Percentiles rank a stretch among this genome's conserved stretches.
Evolutionary conservation across 106 monocot genomes (phyloP).

Genomic region (Phalaenopsis aphrodite): DNA sequence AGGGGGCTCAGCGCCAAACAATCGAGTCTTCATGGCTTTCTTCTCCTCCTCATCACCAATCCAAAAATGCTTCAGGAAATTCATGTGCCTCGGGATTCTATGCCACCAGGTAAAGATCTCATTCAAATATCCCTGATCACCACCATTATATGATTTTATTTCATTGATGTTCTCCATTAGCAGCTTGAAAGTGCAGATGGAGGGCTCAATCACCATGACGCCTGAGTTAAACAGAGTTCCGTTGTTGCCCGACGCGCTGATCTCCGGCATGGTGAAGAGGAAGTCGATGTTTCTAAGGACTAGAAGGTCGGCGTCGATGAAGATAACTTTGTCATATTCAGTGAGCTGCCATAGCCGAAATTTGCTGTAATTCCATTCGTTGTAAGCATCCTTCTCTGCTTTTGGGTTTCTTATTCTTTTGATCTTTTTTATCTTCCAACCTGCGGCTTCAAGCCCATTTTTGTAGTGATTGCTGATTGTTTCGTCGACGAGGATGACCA

Average conservation of each 20-base stretch:
- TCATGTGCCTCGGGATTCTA: slow-evolving; percentile 63
- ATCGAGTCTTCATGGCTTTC: slow-evolving; percentile 41
- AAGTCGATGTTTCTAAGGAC: slow-evolving; percentile 64
- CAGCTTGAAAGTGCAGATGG: slow-evolving; percentile 57
- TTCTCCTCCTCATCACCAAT: slow-evolving; percentile 43
- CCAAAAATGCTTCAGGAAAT: slow-evolving; percentile 82
- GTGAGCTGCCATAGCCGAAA: slow-evolving; percentile 84
- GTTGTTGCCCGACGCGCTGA: slow-evolving; percentile 65
- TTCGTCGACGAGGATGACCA: slow-evolving; percentile 65
- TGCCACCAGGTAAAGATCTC: slow-evolving; percentile 91
- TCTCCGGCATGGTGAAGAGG: slow-evolving; percentile 63
- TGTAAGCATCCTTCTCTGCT: slow-evolving; percentile 62
- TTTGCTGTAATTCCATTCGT: slow-evolving; percentile 90
- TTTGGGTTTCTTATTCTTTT: slow-evolving; percentile 64
- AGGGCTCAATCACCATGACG: slow-evolving; percentile 78
- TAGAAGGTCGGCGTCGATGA: slow-evolving; percentile 75
- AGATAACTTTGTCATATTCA: slow-evolving; percentile 66
- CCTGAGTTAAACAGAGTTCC: slow-evolving; percentile 74
- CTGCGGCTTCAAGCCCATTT: slow-evolving; percentile 44
- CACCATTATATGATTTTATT: slow-evolving; percentile 68
- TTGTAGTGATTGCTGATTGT: slow-evolving; percentile 43
- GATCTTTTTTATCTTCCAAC: slow-evolving; percentile 65
- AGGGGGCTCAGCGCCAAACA: slow-evolving; percentile 59
- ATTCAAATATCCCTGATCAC: slow-evolving; percentile 78
- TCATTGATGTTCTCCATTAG: slow-evolving; percentile 71